Evolutionary conservation across 768 basidiomycete genomes (phyloP), one percentile per base, ranked within the genome.

Genomic region (Tephrocybe rancida): DNA sequence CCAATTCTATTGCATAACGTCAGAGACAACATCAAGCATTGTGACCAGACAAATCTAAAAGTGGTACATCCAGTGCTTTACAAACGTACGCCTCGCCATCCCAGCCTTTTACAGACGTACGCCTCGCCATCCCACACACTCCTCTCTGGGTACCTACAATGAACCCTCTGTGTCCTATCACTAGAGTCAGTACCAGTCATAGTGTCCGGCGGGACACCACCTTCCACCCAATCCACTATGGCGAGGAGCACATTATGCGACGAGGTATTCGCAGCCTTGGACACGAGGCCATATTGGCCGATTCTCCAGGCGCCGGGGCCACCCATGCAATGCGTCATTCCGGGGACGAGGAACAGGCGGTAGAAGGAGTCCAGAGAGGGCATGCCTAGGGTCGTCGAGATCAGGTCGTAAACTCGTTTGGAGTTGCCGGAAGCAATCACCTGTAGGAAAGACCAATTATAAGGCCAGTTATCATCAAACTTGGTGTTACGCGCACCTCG

Each of bases 261-360:
- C n/a, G n/a, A n/a, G n/a, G n/a, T n/a, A n/a, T n/a, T n/a, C n/a
- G n/a, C n/a, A n/a, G n/a, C n/a, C n/a, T n/a, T n/a, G n/a, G n/a
- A n/a, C n/a, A n/a, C n/a, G n/a, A n/a, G n/a, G n/a, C n/a, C n/a
- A n/a, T n/a, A n/a, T n/a, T n/a, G n/a, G n/a, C n/a, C n/a, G n/a
- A n/a, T n/a, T n/a, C n/a, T n/a, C n/a, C n/a, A n/a, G n/a, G n/a
- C n/a, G n/a, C n/a, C n/a, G n/a, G n/a, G n/a, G n/a, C n/a, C n/a
- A n/a, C n/a, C n/a, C n/a, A 16, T 21, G 19, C 34, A 41, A 27
- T 56, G 50, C 10, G n/a, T 18, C 55, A 50, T 50, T 10, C 49
- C 49, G 2, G 49, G 55, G 37, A 51, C 32, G 8, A 56, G 50
- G 39, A 56, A 51, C n/a, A 56, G 55, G 49, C 55, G 55, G 37